Conservation (phyloP, 495 filamentous ascomycete species). For the Patellaria atrata region DNA sequence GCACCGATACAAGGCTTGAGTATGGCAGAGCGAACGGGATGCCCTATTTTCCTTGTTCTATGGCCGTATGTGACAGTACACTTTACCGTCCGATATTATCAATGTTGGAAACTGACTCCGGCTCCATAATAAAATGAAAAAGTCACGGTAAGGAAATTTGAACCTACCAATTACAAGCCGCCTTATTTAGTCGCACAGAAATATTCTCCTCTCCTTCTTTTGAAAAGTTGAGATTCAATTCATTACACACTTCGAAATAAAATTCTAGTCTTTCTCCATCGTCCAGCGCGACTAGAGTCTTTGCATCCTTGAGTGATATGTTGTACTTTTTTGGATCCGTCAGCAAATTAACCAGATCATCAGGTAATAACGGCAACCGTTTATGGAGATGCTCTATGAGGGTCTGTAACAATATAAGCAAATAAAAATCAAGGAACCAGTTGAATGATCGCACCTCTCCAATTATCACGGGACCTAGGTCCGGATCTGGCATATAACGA, state of each 20-base stretch:
- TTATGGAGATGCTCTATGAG: conserved; percentile 46
- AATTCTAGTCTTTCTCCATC: conserved; percentile 70
- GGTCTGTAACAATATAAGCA: conserved; percentile 25
- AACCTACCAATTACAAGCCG: conserved; percentile 20
- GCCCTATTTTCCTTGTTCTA: too few relatives aligned
- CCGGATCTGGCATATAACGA: conserved; percentile 95
- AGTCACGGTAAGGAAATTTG: not conserved
- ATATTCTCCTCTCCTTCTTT: conserved; percentile 16
- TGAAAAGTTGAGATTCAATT: conserved; percentile 31
- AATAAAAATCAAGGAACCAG: not conserved
- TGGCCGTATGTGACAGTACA: too few relatives aligned
- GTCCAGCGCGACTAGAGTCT: conserved; percentile 64
- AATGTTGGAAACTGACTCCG: too few relatives aligned
- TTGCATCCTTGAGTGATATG: conserved; percentile 73
- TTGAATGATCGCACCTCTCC: conserved; percentile 30
- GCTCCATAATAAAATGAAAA: conserved; percentile 1
- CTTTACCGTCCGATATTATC: too few relatives aligned
- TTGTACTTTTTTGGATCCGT: conserved; percentile 36
- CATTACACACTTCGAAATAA: conserved; percentile 58
- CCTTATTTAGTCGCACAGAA: conserved; percentile 5
- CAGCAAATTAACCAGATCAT: conserved; percentile 48
- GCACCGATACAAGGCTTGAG: conserved; percentile 16
- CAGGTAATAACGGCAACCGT: conserved; percentile 53
- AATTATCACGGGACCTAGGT: conserved; percentile 68
- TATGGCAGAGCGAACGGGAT: too few relatives aligned